Conservation (phyloP, 768 basidiomycete species). For the Mycena latifolia region DNA sequence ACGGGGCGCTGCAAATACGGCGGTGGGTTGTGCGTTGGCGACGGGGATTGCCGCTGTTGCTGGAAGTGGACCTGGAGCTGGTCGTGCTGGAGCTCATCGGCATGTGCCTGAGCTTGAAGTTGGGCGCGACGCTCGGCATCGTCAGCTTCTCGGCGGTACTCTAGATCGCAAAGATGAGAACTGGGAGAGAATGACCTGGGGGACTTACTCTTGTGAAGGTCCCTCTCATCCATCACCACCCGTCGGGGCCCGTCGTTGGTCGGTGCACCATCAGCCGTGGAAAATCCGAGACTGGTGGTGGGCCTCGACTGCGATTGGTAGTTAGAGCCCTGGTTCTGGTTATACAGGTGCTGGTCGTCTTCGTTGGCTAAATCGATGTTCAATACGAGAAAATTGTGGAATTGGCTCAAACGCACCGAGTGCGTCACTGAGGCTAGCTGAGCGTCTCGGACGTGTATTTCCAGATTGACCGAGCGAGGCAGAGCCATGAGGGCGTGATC, state of each 20-base stretch:
- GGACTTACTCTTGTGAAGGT: conserved; percentile 55
- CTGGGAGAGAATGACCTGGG: conserved; percentile 10
- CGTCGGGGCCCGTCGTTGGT: conserved; percentile 51
- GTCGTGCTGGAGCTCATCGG: conserved; percentile 36
- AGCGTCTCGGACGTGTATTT: conserved; percentile 72
- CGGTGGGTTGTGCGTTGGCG: conserved; percentile 54
- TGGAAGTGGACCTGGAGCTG: conserved; percentile 62
- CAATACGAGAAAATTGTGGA: conserved; percentile 25
- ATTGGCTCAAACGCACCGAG: conserved; percentile 48
- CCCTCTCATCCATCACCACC: conserved; percentile 50
- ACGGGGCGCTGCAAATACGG: conserved; percentile 53
- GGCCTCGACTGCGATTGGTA: conserved; percentile 45
- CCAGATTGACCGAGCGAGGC: conserved; percentile 53
- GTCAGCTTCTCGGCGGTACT: conserved; percentile 50
- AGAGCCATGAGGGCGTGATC: conserved; percentile 37
- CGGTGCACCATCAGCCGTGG: conserved; percentile 16
- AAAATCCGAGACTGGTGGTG: conserved; percentile 57
- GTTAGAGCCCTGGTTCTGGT: conserved; percentile 29
- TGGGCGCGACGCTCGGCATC: conserved; percentile 56
- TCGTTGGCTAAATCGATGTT: conserved; percentile 34
- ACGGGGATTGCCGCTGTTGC: conserved; percentile 65
- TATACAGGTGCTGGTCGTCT: conserved; percentile 40
- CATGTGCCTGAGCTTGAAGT: conserved; percentile 30
- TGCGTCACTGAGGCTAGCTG: conserved; percentile 84
- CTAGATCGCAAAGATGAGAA: conserved; percentile 39